A percentile compares a stretch with the other conserved stretches of the same genome.
phyloP scores from a whole-genome alignment of 352 stramenopile genomes.

The Pythium pectinolyticum region DNA sequence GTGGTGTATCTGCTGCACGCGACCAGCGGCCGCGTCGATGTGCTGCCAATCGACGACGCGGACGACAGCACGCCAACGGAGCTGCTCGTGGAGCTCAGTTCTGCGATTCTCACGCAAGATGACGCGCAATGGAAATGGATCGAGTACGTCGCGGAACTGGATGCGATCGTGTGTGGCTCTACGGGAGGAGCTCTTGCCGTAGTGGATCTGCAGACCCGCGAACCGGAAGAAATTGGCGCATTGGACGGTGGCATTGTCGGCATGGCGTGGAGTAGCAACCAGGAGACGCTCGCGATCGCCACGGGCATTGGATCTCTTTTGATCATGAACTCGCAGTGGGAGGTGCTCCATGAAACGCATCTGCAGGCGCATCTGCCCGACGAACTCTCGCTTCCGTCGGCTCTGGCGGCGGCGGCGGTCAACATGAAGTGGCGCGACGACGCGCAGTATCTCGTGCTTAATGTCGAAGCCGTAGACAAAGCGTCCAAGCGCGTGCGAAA shows the following conservation, averaged over 20 bases:
- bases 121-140: constrained; percentile 57
- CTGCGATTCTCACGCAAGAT: constrained; percentile 22
- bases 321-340: constrained; percentile 77
- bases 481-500: constrained; percentile 31
- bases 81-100: constrained; percentile 37
- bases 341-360: constrained; percentile 70
- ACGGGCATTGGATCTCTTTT: constrained; percentile 64
- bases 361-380: constrained; percentile 37
- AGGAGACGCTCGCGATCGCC: constrained; percentile 65
- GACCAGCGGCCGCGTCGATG: constrained; percentile 21
- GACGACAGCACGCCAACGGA: constrained; percentile 25
- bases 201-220: constrained; percentile 48
- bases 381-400: constrained; percentile 19
- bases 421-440: constrained; percentile 75
- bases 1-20: constrained; percentile 26
- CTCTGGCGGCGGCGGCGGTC: constrained; percentile 10
- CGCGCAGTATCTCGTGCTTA: constrained; percentile 62
- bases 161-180: constrained; percentile 56
- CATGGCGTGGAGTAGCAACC: constrained; percentile 66
- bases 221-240: constrained; percentile 62
- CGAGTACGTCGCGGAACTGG: constrained; percentile 58
- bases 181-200: constrained; percentile 45
- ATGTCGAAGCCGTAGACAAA: constrained; percentile 30
- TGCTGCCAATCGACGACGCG: constrained; percentile 26
- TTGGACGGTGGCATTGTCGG: constrained; percentile 63